Evolutionary conservation across 2,329 filamentous ascomycete genomes (phyloP), one percentile per base, ranked within the genome.

Genomic region (Corynespora cassiicola): DNA sequence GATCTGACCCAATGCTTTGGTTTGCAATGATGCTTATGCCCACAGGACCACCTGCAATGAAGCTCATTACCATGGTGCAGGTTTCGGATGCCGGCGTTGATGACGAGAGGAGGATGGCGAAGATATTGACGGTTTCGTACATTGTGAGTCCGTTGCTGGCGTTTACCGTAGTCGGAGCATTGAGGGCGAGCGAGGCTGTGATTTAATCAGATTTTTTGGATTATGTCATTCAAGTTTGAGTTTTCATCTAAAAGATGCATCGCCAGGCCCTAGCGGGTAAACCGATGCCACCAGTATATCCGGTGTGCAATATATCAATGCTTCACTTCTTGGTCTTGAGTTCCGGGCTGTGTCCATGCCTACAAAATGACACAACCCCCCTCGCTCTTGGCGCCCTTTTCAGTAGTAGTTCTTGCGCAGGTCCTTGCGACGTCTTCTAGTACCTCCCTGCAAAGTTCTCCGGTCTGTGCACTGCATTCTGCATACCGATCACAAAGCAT

Each of bases 1-100:
- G 72, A 2, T 52, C 70, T 3, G 83, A 87, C 53, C 82, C 82
- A 0, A 78, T 86, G 47, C 63, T 87, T 14, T 86, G 81, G 81
- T 86, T 86, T 53, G 71, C 68, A 2, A 74, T 82, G 74, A 82
- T 81, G 78, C 56, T 81, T 10, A 80, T 80, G 74, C 78, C 78
- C 0, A 72, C 73, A 1, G 77, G 78, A 0, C 78, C 77, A 25
- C 74, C 77, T 2, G 76, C 77, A 0, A 68, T 80, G 71, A 76
- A 78, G 25, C 64, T 77, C 20, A 75, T 74, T 9, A 75, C 74
- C 1, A 63, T 81, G 43, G 75, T 78, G 7, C 76, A 80, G 34
- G 64, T 79, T 2, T 66, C 68, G 20, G 71, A 72, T 22, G 65
- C 65, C 6, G 53, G 52, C 2, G 61, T 61, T 3, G 56, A 63